phyloP scores from a whole-genome alignment of 768 basidiomycete species.

The Mycena rebaudengoi region DNA sequence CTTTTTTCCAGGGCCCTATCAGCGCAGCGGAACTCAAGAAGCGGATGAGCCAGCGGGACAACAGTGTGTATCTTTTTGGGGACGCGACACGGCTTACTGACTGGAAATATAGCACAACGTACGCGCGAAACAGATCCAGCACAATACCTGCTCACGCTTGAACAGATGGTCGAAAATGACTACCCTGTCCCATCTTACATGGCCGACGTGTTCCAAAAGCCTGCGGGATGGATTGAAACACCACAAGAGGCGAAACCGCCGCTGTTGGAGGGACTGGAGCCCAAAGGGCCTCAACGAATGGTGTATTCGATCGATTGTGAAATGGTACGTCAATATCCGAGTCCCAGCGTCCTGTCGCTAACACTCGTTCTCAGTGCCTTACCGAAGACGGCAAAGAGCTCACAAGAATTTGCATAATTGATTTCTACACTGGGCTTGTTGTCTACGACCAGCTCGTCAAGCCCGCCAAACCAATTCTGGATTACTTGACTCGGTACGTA shows the following conservation, averaged over 20 bases:
- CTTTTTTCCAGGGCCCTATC: slow-evolving; percentile 85
- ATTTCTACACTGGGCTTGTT: slow-evolving; percentile 74
- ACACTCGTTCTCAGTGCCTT: slow-evolving; percentile 64
- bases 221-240: slow-evolving; percentile 85
- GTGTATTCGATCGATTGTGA: slow-evolving; percentile 95
- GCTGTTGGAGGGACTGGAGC: slow-evolving; percentile 39
- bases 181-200: slow-evolving; percentile 91
- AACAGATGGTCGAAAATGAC: slow-evolving; percentile 95
- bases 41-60: slow-evolving; percentile 52
- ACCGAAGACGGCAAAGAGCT: slow-evolving; percentile 93
- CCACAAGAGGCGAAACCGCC: slow-evolving; percentile 53
- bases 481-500: slow-evolving; percentile 89
- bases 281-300: slow-evolving; percentile 44
- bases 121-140: slow-evolving; percentile 69
- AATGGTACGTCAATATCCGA: slow-evolving; percentile 68
- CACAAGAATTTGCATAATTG: slow-evolving; percentile 85
- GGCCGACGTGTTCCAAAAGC: slow-evolving; percentile 71
- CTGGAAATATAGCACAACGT: slow-evolving; percentile 57
- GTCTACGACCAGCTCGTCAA: slow-evolving; percentile 92
- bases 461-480: slow-evolving; percentile 82
- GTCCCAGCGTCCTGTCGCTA: background rate
- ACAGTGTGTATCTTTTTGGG: slow-evolving; percentile 41
- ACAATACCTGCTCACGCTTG: slow-evolving; percentile 76
- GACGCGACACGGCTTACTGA: slow-evolving; percentile 7
- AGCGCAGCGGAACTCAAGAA: slow-evolving; percentile 82